Evolutionary conservation across 192 early-diverging fungal species (phyloP).

Genomic region (Coemansia sp.): DNA sequence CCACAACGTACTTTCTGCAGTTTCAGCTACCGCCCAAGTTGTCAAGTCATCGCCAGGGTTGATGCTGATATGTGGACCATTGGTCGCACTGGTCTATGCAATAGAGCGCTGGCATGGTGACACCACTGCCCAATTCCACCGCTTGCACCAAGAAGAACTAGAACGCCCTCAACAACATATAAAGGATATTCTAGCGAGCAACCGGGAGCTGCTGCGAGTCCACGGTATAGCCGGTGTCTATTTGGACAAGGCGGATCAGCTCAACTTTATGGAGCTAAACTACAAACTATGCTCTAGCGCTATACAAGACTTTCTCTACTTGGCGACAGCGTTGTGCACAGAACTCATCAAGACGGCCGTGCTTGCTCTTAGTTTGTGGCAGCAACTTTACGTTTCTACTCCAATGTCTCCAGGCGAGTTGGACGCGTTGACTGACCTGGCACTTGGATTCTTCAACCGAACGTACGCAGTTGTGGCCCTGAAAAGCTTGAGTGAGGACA

Average conservation of each 20-base stretch:
- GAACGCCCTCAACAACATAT: too few relatives aligned
- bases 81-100: background rate
- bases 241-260: background rate
- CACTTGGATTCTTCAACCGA: background rate
- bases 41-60: background rate
- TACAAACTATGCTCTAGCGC: too few relatives aligned
- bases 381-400: background rate
- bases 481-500: background rate
- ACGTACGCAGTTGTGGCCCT: background rate
- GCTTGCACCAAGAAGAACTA: too few relatives aligned
- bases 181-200: too few relatives aligned
- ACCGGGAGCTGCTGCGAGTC: constrained; percentile 9
- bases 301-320: background rate
- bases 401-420: constrained; percentile 15
- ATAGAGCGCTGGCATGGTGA: background rate
- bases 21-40: constrained; percentile 11
- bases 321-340: background rate
- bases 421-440: background rate
- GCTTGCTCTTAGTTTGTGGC: constrained; percentile 7
- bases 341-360: constrained; percentile 3
- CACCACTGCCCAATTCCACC: too few relatives aligned
- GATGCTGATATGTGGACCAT: background rate
- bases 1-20: background rate
- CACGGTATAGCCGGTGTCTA: constrained; percentile 3
- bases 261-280: background rate